Evolutionary conservation across 2,329 filamentous ascomycete genomes (phyloP).

Genomic region (Cladosporium sp.): DNA sequence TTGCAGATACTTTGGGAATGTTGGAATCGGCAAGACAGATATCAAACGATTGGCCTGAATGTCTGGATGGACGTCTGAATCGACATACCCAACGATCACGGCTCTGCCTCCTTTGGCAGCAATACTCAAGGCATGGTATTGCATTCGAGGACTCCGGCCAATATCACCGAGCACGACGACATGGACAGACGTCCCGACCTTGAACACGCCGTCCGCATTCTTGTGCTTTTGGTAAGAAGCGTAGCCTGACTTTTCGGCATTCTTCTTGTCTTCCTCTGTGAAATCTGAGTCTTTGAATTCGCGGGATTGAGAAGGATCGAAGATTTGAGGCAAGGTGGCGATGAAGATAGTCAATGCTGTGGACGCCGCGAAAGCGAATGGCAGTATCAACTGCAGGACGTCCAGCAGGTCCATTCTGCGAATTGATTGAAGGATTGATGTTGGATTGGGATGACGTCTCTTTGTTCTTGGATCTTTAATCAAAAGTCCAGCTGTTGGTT

Average conservation of each 20-base stretch:
- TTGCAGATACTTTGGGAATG: constrained; percentile 63
- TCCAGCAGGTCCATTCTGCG: constrained; percentile 8
- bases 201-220: constrained; percentile 24
- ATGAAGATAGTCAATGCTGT: constrained; percentile 49
- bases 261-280: constrained; percentile 23
- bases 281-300: constrained; percentile 26
- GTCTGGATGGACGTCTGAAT: constrained; percentile 77
- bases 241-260: constrained; percentile 29
- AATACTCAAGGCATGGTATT: constrained; percentile 93
- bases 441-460: constrained; percentile 11
- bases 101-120: constrained; percentile 76
- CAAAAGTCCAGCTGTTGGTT: background rate
- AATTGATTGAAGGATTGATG: background rate
- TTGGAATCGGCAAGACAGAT: constrained; percentile 64
- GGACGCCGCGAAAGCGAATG: constrained; percentile 39
- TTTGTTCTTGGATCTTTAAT: background rate
- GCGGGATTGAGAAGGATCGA: constrained; percentile 37
- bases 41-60: constrained; percentile 67
- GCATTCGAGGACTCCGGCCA: constrained; percentile 94
- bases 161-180: constrained; percentile 93
- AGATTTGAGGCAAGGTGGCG: constrained; percentile 50
- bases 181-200: constrained; percentile 57
- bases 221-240: constrained; percentile 21
- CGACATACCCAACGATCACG: constrained; percentile 83
- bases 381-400: constrained; percentile 37